Conservation (phyloP, 2,329 filamentous ascomycete genomes). For the Phaeosphaeria sp. region DNA sequence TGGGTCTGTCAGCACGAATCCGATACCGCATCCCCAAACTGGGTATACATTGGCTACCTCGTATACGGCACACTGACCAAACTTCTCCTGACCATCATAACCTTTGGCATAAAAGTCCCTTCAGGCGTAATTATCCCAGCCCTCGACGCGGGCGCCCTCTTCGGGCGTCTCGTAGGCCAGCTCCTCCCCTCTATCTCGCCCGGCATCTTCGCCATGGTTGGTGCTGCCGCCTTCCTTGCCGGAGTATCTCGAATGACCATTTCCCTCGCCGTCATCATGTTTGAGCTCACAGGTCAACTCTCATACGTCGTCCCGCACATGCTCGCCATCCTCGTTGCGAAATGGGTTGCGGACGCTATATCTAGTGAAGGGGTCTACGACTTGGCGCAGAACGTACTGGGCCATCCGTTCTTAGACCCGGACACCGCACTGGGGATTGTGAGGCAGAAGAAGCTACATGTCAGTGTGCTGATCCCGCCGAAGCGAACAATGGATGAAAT, state of each 20-base stretch:
- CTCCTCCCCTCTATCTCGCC: slow-evolving; percentile 56
- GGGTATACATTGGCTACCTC: slow-evolving; percentile 58
- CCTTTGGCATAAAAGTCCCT: slow-evolving; percentile 66
- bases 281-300: slow-evolving; percentile 64
- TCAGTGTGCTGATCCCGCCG: slow-evolving; percentile 60
- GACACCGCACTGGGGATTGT: slow-evolving; percentile 57
- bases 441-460: slow-evolving; percentile 46
- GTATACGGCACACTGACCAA: slow-evolving; percentile 62
- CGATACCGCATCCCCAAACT: slow-evolving; percentile 23
- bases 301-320: slow-evolving; percentile 65
- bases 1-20: slow-evolving; percentile 62
- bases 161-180: slow-evolving; percentile 62
- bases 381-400: slow-evolving; percentile 64
- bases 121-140: slow-evolving; percentile 67
- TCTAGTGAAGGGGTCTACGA: slow-evolving; percentile 64
- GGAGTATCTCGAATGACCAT: slow-evolving; percentile 66
- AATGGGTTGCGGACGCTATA: slow-evolving; percentile 64
- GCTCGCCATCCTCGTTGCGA: slow-evolving; percentile 64
- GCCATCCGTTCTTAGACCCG: slow-evolving; percentile 64
- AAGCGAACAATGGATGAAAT: slow-evolving; percentile 63
- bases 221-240: slow-evolving; percentile 64
- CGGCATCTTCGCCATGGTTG: slow-evolving; percentile 67
- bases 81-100: slow-evolving; percentile 63
- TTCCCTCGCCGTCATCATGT: slow-evolving; percentile 66
- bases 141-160: slow-evolving; percentile 64